Evolutionary conservation across 2,329 filamentous ascomycete species (phyloP).

Genomic region (Mycosphaerelloides madeirae): DNA sequence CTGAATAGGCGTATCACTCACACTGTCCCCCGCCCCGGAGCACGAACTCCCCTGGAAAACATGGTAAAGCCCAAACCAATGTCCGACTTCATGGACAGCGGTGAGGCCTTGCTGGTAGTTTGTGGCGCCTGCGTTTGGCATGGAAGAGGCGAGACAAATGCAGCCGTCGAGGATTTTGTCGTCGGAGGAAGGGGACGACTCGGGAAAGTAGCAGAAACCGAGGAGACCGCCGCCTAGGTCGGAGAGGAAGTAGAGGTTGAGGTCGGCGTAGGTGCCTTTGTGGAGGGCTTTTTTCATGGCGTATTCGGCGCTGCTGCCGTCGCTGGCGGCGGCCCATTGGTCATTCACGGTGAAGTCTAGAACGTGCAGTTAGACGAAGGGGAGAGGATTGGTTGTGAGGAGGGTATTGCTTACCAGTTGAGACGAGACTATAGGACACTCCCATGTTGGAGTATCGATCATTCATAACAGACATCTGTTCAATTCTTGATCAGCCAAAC

Average conservation of each 20-base stretch:
- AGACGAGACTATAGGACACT: constrained; percentile 22
- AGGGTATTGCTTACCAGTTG: background rate
- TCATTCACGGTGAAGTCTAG: constrained; percentile 48
- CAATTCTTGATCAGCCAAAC: background rate
- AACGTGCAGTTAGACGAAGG: constrained; percentile 30
- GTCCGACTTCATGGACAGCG: constrained; percentile 42
- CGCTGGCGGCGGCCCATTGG: constrained; percentile 46
- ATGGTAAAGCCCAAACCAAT: constrained; percentile 35
- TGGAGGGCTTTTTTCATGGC: constrained; percentile 51
- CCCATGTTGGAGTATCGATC: constrained; percentile 40
- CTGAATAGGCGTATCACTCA: constrained; percentile 39
- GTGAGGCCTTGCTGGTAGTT: constrained; percentile 44
- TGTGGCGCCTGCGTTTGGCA: constrained; percentile 45
- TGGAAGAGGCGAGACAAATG: constrained; percentile 49
- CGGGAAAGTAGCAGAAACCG: constrained; percentile 23
- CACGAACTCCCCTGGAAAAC: constrained; percentile 40
- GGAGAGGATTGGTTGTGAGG: constrained; percentile 28
- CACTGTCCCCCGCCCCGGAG: constrained; percentile 38
- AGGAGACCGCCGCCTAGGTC: constrained; percentile 36
- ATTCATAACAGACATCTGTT: constrained; percentile 13
- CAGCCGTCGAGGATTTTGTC: constrained; percentile 46
- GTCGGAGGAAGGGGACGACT: constrained; percentile 38
- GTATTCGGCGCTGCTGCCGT: constrained; percentile 33
- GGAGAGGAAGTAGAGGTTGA: constrained; percentile 56
- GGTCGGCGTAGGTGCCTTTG: constrained; percentile 46